Conservation (phyloP, 352 stramenopile genomes). For the Peronosclerospora sorghi region DNA sequence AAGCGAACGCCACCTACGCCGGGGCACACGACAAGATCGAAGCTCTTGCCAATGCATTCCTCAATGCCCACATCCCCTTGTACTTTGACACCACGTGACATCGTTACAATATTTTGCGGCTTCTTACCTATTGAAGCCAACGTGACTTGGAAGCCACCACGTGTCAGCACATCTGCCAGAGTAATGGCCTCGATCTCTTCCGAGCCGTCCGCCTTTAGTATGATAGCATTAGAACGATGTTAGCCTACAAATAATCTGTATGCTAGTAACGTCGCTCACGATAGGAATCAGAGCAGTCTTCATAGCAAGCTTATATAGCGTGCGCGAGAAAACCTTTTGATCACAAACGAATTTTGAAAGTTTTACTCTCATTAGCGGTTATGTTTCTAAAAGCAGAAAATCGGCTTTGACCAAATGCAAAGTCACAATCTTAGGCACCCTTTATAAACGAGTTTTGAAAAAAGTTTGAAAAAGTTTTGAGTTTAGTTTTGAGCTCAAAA, state of each 20-base stretch:
- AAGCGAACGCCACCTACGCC: slow-evolving; percentile 23
- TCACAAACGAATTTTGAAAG: too few relatives aligned
- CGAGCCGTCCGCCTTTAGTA: slow-evolving; percentile 56
- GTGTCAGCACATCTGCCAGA: slow-evolving; percentile 58
- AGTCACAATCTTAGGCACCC: too few relatives aligned
- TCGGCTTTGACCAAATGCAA: too few relatives aligned
- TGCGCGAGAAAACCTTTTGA: too few relatives aligned
- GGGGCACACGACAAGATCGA: slow-evolving; percentile 58
- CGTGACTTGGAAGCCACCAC: slow-evolving; percentile 55
- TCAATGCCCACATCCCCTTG: slow-evolving; percentile 61
- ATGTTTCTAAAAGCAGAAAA: too few relatives aligned
- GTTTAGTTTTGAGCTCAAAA: too few relatives aligned
- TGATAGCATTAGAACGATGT: not conserved
- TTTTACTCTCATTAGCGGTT: too few relatives aligned
- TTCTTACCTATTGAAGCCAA: slow-evolving; percentile 51
- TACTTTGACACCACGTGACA: slow-evolving; percentile 64
- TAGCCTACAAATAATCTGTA: not conserved
- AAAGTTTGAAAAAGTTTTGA: too few relatives aligned
- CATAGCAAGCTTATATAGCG: too few relatives aligned
- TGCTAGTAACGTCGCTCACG: not conserved
- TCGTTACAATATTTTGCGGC: slow-evolving; percentile 48
- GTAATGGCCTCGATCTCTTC: slow-evolving; percentile 80
- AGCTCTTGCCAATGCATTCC: slow-evolving; percentile 36
- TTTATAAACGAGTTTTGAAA: too few relatives aligned
- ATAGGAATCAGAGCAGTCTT: slow-evolving; percentile 28